These are phyloP conservation scores for Nakaseomyces delphensis DNA, from an alignment of 1,139 yeast species.

Conservation along the genomic window DNA sequence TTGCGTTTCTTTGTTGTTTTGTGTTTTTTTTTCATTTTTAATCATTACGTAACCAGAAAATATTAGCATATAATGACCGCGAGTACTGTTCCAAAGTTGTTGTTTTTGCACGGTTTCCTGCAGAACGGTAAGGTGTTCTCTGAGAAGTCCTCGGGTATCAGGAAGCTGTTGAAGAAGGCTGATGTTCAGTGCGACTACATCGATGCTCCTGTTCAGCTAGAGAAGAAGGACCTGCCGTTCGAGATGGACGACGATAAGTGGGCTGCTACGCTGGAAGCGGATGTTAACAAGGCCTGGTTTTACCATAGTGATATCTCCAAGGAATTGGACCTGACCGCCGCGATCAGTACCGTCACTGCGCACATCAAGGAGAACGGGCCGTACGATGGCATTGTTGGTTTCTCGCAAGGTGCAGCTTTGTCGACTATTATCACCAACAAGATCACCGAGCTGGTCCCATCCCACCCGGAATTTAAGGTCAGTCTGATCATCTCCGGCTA, in stretches of 20 bases:
- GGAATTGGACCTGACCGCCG: slow-evolving; percentile 34
- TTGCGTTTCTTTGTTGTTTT: no score
- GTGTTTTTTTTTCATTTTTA: not conserved
- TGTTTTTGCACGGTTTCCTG: slow-evolving; percentile 50
- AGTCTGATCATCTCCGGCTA: slow-evolving; percentile 49
- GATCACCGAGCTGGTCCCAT: slow-evolving; percentile 37
- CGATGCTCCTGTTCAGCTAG: slow-evolving; percentile 63
- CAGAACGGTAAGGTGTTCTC: slow-evolving; percentile 72
- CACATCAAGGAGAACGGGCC: slow-evolving; percentile 70
- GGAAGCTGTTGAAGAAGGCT: slow-evolving; percentile 59
- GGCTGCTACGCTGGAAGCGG: slow-evolving; percentile 39
- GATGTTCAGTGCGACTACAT: slow-evolving; percentile 66
- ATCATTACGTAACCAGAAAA: not conserved
- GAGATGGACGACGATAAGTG: slow-evolving; percentile 40
- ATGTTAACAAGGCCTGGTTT: slow-evolving; percentile 52
- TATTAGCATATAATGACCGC: slow-evolving; percentile 1
- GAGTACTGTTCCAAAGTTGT: slow-evolving; percentile 30
- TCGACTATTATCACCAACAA: slow-evolving; percentile 48
- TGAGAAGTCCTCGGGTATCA: slow-evolving; percentile 67
- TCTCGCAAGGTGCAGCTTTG: slow-evolving; percentile 90
- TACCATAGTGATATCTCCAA: slow-evolving; percentile 41
- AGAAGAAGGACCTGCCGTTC: slow-evolving; percentile 63
- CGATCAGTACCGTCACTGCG: slow-evolving; percentile 44
- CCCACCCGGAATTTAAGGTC: slow-evolving; percentile 39
- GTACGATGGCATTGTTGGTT: slow-evolving; percentile 79